Evolutionary conservation across 1,139 yeast genomes (phyloP).

Genomic region (Kluyveromyces sp.): DNA sequence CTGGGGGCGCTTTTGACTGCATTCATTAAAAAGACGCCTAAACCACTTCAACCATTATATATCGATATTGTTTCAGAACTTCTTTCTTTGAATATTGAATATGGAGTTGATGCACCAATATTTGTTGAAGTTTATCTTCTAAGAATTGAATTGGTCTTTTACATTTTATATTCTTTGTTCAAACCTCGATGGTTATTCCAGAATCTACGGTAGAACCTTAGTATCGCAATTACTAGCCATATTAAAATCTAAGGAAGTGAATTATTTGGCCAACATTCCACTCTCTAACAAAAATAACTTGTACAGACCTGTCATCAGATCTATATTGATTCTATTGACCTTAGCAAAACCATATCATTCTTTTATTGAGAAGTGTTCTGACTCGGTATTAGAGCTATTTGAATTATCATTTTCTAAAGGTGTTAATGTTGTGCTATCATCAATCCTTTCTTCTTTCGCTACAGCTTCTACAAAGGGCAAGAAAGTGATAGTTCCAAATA

Average conservation of each 20-base stretch:
- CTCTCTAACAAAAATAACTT: slow-evolving; percentile 33
- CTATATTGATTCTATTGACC: slow-evolving; percentile 43
- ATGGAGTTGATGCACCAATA: slow-evolving; percentile 44
- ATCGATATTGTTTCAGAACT: slow-evolving; percentile 42
- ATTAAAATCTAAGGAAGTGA: slow-evolving; percentile 38
- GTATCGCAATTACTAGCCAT: slow-evolving; percentile 13
- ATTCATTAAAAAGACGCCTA: slow-evolving; percentile 35
- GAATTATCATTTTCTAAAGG: slow-evolving; percentile 55
- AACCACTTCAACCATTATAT: slow-evolving; percentile 33
- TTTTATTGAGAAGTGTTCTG: slow-evolving; percentile 41
- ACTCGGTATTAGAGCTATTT: slow-evolving; percentile 49
- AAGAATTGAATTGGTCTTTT: slow-evolving; percentile 64
- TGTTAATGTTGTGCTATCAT: slow-evolving; percentile 44
- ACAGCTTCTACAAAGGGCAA: slow-evolving; percentile 29
- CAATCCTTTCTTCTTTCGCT: slow-evolving; percentile 47
- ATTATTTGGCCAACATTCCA: slow-evolving; percentile 38
- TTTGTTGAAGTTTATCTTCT: slow-evolving; percentile 50
- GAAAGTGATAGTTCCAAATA: slow-evolving; percentile 27
- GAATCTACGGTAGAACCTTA: slow-evolving; percentile 18
- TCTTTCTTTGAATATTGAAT: slow-evolving; percentile 44
- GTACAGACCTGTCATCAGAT: slow-evolving; percentile 57
- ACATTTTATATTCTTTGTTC: slow-evolving; percentile 43
- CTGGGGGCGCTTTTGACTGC: slow-evolving; percentile 69
- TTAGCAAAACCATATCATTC: slow-evolving; percentile 37
- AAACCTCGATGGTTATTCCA: slow-evolving; percentile 26